These are phyloP conservation scores for Apiospora aurea DNA, from an alignment of 2,329 filamentous ascomycete genomes.

Conservation along the genomic window DNA sequence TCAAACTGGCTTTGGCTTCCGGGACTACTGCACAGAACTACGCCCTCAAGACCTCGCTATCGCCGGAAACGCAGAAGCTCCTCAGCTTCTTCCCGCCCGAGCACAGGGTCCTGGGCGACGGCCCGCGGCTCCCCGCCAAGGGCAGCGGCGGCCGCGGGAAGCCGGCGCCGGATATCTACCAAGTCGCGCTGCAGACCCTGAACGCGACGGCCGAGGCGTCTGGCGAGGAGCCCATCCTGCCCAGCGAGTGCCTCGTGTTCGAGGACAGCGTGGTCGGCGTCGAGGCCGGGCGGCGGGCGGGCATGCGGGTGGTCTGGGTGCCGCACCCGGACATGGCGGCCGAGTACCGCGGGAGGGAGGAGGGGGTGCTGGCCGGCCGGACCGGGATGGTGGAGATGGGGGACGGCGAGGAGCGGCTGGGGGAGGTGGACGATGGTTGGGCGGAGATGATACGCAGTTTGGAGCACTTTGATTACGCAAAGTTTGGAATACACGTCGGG, in stretches of 20 bases:
- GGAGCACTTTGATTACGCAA: constrained; percentile 47
- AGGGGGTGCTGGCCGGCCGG: constrained; percentile 42
- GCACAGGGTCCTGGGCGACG: constrained; percentile 70
- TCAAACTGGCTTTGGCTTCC: constrained; percentile 72
- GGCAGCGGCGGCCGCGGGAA: constrained; percentile 69
- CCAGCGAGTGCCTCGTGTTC: constrained; percentile 76
- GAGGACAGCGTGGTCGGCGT: constrained; percentile 77
- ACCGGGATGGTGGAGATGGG: constrained; percentile 37
- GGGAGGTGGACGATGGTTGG: constrained; percentile 47
- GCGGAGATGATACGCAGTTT: constrained; percentile 44
- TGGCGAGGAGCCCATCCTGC: constrained; percentile 58
- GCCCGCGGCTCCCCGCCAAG: constrained; percentile 53
- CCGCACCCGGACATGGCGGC: constrained; percentile 65
- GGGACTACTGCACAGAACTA: constrained; percentile 66
- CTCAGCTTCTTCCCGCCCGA: constrained; percentile 55
- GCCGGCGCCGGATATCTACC: constrained; percentile 76
- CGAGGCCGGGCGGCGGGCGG: constrained; percentile 73
- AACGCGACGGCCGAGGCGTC: constrained; percentile 58
- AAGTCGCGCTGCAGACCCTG: constrained; percentile 70
- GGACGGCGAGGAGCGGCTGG: constrained; percentile 41
- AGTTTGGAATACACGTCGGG: constrained; percentile 40
- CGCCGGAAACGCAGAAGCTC: constrained; percentile 35
- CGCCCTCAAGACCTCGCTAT: constrained; percentile 61
- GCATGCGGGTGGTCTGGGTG: constrained; percentile 77
- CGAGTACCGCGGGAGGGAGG: constrained; percentile 43